Evolutionary conservation across 495 filamentous ascomycete species (phyloP).

Genomic region (Penicillium samsonianum): DNA sequence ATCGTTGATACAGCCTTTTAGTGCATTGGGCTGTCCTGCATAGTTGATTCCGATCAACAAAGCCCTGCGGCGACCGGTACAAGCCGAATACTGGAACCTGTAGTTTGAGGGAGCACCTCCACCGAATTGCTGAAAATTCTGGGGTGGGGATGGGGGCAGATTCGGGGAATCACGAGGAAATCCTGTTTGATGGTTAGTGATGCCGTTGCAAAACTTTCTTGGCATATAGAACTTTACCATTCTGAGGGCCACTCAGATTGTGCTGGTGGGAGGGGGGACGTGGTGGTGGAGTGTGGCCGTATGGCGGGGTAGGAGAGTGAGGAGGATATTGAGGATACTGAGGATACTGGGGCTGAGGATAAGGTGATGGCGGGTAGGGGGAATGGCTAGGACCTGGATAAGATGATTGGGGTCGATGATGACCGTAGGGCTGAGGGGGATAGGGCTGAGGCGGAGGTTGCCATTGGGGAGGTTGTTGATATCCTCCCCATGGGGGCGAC

Average conservation of each 20-base stretch:
- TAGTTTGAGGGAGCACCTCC: slow-evolving; percentile 76
- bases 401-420: slow-evolving; percentile 9
- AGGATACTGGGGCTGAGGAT: slow-evolving; percentile 22
- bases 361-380: slow-evolving; percentile 18
- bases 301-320: slow-evolving; percentile 13
- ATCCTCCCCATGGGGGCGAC: slow-evolving; percentile 29
- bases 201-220: not conserved
- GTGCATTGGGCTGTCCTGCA: slow-evolving; percentile 82
- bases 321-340: slow-evolving; percentile 20
- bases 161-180: slow-evolving; percentile 22
- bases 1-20: slow-evolving; percentile 96
- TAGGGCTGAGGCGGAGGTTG: slow-evolving; percentile 30
- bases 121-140: slow-evolving; percentile 60
- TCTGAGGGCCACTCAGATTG: slow-evolving; percentile 11
- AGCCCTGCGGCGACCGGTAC: slow-evolving; percentile 86
- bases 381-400: slow-evolving; percentile 7
- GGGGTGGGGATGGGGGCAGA: slow-evolving; percentile 43
- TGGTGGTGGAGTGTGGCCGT: slow-evolving; percentile 15
- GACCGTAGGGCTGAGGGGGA: slow-evolving; percentile 22
- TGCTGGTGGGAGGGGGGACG: slow-evolving; percentile 17
- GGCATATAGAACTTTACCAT: slow-evolving; percentile 16
- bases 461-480: slow-evolving; percentile 28
- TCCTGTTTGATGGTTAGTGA: slow-evolving; percentile 10
- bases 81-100: slow-evolving; percentile 86
- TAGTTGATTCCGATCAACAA: slow-evolving; percentile 98